Conservation (phyloP, 163 green algal species). For the Picocystis sp. region DNA sequence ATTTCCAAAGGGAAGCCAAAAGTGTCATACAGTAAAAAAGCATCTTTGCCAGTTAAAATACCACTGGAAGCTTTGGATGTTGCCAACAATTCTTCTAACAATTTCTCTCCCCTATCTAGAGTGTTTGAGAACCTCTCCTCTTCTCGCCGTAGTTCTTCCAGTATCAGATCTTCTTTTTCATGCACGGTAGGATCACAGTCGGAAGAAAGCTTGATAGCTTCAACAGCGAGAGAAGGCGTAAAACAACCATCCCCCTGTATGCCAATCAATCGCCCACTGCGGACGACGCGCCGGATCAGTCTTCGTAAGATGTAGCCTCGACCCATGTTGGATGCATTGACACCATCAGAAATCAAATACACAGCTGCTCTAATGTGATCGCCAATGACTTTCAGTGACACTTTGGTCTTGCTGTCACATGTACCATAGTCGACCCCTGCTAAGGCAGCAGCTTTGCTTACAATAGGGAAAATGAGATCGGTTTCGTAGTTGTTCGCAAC, state of each 20-base stretch:
- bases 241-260: conserved; percentile 40
- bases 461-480: conserved; percentile 80
- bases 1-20: conserved; percentile 88
- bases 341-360: conserved; percentile 77
- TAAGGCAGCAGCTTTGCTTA: conserved; percentile 47
- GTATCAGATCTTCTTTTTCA: conserved; percentile 9
- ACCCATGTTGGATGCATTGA: conserved; percentile 70
- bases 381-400: conserved; percentile 68
- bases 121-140: conserved; percentile 30
- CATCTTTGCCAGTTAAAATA: conserved; percentile 38
- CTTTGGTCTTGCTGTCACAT: conserved; percentile 25
- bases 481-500: conserved; percentile 89
- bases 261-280: conserved; percentile 69
- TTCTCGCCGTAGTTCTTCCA: conserved; percentile 31
- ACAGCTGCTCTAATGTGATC: conserved; percentile 73
- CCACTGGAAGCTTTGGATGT: conserved; percentile 4
- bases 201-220: conserved; percentile 14
- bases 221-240: conserved; percentile 35
- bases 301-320: conserved; percentile 73
- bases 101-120: conserved; percentile 28
- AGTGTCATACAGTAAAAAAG: conserved; percentile 82
- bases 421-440: conserved; percentile 37
- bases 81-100: conserved; percentile 44
- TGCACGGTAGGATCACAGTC: conserved; percentile 50
- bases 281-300: conserved; percentile 62